Base-by-base conservation (phyloP, 2,329 filamentous ascomycete species). In the Exophiala viscosa region DNA sequence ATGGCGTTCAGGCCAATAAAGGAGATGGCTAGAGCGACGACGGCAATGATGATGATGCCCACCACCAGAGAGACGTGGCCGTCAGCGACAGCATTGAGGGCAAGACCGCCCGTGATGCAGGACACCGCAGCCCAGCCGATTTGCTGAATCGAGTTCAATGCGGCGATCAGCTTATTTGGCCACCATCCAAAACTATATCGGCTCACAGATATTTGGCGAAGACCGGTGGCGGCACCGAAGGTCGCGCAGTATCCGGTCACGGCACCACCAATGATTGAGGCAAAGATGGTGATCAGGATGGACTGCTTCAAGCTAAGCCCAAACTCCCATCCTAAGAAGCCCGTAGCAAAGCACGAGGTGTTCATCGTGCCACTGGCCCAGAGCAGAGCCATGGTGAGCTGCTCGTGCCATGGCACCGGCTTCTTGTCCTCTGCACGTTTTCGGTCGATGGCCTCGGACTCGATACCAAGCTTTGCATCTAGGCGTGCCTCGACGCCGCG, bases 391-490 rank as follows among this genome's bases (percentile, higher is more conserved):
- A 73, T 70, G 55, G 71, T 72, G 36, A 67, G 43, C 43, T 70
- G 65, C 35, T 60, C 49, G 34, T 59, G 55, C 59, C 59, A 61
- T 45, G 72, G 73, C 3, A 73, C 70, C 20, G 72, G 67, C 17
- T 65, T 65, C 54, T 71, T 72, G 49, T 75, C 69, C 45, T 76
- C 72, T 45, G 74, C 67, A 1, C 67, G 69, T 9, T 74, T 76
- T 17, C 73, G 70, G 50, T 74, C 72, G 33, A 77, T 72, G 28
- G 74, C 75, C 52, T 76, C 71, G 3, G 70, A 71, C 60, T 77
- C 75, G 45, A 77, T 69, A n/a, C 73, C 73, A 36, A 76, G 64
- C 57, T 72, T 75, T 36, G 62, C 63, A 60, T 77, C 75, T 50
- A 77, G 65, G 56, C 66, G 65, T 23, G 70, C 69, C 54, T 77